Conservation (phyloP, 2,329 filamentous ascomycete species). For the Hypoxylon sp. region DNA sequence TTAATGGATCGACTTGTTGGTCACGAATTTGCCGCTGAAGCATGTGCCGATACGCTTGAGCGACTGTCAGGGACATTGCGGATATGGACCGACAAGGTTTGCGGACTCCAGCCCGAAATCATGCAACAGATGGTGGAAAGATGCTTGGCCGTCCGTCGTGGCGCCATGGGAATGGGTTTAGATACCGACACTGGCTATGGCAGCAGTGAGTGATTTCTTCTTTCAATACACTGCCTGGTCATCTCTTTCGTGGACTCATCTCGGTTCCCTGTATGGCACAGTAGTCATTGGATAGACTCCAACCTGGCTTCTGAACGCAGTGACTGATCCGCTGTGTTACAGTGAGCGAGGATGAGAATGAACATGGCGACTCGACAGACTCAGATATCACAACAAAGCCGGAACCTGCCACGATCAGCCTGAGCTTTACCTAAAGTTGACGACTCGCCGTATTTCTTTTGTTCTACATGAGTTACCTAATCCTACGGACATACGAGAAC, state of each 20-base stretch:
- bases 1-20: conserved; percentile 63
- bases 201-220: conserved; percentile 48
- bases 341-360: conserved; percentile 33
- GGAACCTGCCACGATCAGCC: not conserved
- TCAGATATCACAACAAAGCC: conserved; percentile 6
- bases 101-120: conserved; percentile 60
- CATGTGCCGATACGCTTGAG: conserved; percentile 61
- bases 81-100: conserved; percentile 66
- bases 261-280: not conserved
- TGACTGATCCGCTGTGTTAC: conserved; percentile 7
- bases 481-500: conserved; percentile 8
- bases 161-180: conserved; percentile 65
- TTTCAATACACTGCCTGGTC: not conserved
- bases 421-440: conserved; percentile 12
- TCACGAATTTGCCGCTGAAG: conserved; percentile 57
- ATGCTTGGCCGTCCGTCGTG: conserved; percentile 65
- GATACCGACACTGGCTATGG: conserved; percentile 65
- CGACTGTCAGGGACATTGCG: conserved; percentile 65
- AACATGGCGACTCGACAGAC: conserved; percentile 8
- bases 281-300: too few species aligned
- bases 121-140: conserved; percentile 63
- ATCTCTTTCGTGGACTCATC: not conserved
- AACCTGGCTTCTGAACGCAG: not conserved
- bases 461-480: too few species aligned
- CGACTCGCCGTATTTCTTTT: conserved; percentile 2